Evolutionary conservation across 495 filamentous ascomycete genomes (phyloP).

Genomic region (Hyaloscypha bicolor): DNA sequence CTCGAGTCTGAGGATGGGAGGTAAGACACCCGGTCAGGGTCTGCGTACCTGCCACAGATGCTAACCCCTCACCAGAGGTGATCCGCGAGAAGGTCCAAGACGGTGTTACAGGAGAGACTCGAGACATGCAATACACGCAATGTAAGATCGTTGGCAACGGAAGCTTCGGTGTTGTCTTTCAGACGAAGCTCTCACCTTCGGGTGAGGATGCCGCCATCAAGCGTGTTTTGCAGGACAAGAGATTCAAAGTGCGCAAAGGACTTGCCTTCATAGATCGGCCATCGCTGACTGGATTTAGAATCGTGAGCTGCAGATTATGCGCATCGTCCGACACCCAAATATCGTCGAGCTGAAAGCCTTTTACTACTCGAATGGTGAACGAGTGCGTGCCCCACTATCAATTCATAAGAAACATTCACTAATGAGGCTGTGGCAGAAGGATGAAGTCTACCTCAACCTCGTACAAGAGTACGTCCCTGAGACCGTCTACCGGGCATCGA

Average conservation of each 20-base stretch:
- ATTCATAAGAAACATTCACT: slow-evolving; percentile 3
- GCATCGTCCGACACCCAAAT: slow-evolving; percentile 97
- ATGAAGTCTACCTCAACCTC: slow-evolving; percentile 98
- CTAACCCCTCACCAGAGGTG: slow-evolving; percentile 66
- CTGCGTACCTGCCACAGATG: slow-evolving; percentile 4
- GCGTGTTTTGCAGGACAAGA: slow-evolving; percentile 96
- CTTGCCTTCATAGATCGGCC: slow-evolving; percentile 1
- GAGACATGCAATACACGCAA: slow-evolving; percentile 96
- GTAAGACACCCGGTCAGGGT: slow-evolving; percentile 52
- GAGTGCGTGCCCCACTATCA: slow-evolving; percentile 60
- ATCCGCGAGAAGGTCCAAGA: slow-evolving; percentile 99
- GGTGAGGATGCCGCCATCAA: slow-evolving; percentile 99
- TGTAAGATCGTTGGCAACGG: slow-evolving; percentile 99
- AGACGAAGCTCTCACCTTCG: slow-evolving; percentile 95
- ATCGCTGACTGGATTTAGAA: slow-evolving; percentile 65
- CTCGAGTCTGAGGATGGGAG: slow-evolving; percentile 79
- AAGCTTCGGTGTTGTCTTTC: slow-evolving; percentile 98
- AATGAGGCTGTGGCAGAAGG: slow-evolving; percentile 66
- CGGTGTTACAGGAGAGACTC: slow-evolving; percentile 92
- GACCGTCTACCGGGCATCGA: slow-evolving; percentile 96
- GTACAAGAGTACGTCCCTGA: slow-evolving; percentile 98
- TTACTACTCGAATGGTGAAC: slow-evolving; percentile 98
- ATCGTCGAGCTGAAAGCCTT: slow-evolving; percentile 99
- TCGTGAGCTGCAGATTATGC: slow-evolving; percentile 98
- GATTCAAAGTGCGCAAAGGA: slow-evolving; percentile 80